A percentile compares a stretch with the other conserved stretches of the same genome.
These are phyloP conservation scores for Macrophomina pseudophaseolina DNA, from an alignment of 2,329 filamentous ascomycete genomes.

Conservation along the genomic window DNA sequence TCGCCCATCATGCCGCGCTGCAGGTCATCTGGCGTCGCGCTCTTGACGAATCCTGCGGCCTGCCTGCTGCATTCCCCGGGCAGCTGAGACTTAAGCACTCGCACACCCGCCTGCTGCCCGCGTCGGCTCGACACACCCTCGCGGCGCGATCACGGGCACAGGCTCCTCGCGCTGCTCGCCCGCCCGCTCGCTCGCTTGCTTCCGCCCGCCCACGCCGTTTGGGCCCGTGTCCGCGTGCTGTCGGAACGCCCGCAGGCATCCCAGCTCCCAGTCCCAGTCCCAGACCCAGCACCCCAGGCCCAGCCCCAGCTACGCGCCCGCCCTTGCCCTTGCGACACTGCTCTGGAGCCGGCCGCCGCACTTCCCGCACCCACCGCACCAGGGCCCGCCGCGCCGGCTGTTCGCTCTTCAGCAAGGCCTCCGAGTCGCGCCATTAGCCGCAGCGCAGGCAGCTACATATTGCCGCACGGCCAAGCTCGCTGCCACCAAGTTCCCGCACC, in stretches of 20 bases:
- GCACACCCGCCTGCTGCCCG: slow-evolving; percentile 22
- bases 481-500: slow-evolving; percentile 14
- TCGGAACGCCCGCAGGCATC: slow-evolving; percentile 22
- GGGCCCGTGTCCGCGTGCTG: slow-evolving; percentile 20
- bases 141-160: background rate
- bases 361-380: slow-evolving; percentile 12
- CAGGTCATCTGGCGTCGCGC: slow-evolving; percentile 24
- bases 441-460: slow-evolving; percentile 25
- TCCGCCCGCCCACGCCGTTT: slow-evolving; percentile 24
- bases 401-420: slow-evolving; percentile 20
- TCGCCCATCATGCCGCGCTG: slow-evolving; percentile 23
- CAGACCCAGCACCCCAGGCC: background rate
- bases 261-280: slow-evolving; percentile 1
- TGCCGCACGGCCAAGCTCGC: slow-evolving; percentile 22
- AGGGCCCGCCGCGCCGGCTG: slow-evolving; percentile 20
- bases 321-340: slow-evolving; percentile 22
- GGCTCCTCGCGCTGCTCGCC: no score
- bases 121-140: slow-evolving; percentile 23
- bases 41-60: slow-evolving; percentile 23
- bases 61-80: slow-evolving; percentile 19
- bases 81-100: slow-evolving; percentile 25
- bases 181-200: slow-evolving; percentile 22
- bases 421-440: slow-evolving; percentile 19
- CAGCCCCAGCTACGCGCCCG: slow-evolving; percentile 11
- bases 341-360: slow-evolving; percentile 19